Evolutionary conservation across 108 stramenopile genomes (phyloP).

Genomic region (Mediolabrus comicus): DNA sequence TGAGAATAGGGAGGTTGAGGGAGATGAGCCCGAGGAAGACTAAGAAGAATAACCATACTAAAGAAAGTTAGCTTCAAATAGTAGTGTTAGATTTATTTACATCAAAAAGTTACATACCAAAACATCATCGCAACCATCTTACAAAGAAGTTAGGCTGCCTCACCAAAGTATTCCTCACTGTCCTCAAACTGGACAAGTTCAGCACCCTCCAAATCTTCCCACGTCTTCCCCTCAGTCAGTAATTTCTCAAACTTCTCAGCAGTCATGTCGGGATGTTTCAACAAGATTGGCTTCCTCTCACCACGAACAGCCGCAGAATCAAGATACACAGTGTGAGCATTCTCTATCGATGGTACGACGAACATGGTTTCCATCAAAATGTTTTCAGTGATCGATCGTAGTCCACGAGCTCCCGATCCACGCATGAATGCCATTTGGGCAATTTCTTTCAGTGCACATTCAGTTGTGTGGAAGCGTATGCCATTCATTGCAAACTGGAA

Average conservation of each 20-base stretch:
- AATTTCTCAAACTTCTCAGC: conserved; percentile 73
- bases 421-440: conserved; percentile 88
- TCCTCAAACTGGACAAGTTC: conserved; percentile 51
- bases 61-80: no score
- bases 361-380: conserved; percentile 95
- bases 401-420: conserved; percentile 94
- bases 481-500: conserved; percentile 94
- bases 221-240: conserved; percentile 46
- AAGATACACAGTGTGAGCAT: conserved; percentile 94
- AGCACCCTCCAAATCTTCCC: conserved; percentile 55
- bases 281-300: conserved; percentile 78
- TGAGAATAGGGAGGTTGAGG: conserved; percentile 97
- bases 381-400: conserved; percentile 92
- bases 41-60: no score
- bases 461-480: conserved; percentile 92
- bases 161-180: conserved; percentile 57
- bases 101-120: background rate
- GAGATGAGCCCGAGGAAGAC: conserved; percentile 95
- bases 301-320: conserved; percentile 88
- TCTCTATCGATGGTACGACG: conserved; percentile 82
- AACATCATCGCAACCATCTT: background rate
- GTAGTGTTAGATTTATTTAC: background rate
- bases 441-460: conserved; percentile 87
- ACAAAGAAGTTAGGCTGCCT: conserved; percentile 47
- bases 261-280: conserved; percentile 77